Conservation (phyloP, 2,329 filamentous ascomycete species). For the Phialocephala subalpina region DNA sequence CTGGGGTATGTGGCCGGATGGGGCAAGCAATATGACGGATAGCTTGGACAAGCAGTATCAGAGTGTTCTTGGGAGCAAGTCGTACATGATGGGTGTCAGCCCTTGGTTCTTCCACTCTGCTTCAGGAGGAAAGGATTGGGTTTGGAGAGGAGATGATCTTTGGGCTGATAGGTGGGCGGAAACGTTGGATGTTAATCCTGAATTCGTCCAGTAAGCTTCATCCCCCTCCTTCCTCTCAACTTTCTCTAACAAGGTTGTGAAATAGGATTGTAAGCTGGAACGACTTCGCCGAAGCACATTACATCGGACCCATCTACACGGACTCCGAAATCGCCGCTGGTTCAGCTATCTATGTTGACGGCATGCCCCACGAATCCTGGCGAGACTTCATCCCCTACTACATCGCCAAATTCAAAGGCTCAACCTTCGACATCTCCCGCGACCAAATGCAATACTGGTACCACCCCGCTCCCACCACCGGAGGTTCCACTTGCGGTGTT, state of each 20-base stretch:
- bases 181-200: conserved; percentile 53
- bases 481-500: conserved; percentile 46
- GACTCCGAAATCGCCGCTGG: conserved; percentile 44
- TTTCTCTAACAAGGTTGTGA: conserved; percentile 6
- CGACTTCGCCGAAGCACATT: conserved; percentile 61
- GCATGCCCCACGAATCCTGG: conserved; percentile 59
- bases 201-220: conserved; percentile 51
- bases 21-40: conserved; percentile 46
- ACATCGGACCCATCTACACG: conserved; percentile 57
- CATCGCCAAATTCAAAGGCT: conserved; percentile 58
- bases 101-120: conserved; percentile 69
- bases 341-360: conserved; percentile 56
- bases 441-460: conserved; percentile 54
- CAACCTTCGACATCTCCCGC: conserved; percentile 38
- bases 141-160: conserved; percentile 67
- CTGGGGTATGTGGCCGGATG: conserved; percentile 54
- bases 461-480: conserved; percentile 45
- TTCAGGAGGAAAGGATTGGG: conserved; percentile 66
- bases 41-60: conserved; percentile 51
- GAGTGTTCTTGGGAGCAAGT: conserved; percentile 44
- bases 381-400: conserved; percentile 57
- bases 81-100: conserved; percentile 63
- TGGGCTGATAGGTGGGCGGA: conserved; percentile 68
- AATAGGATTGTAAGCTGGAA: conserved; percentile 55
- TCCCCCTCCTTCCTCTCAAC: conserved; percentile 31